Conservation (phyloP, 305 asterid species). For the Fraxinus greggii region DNA sequence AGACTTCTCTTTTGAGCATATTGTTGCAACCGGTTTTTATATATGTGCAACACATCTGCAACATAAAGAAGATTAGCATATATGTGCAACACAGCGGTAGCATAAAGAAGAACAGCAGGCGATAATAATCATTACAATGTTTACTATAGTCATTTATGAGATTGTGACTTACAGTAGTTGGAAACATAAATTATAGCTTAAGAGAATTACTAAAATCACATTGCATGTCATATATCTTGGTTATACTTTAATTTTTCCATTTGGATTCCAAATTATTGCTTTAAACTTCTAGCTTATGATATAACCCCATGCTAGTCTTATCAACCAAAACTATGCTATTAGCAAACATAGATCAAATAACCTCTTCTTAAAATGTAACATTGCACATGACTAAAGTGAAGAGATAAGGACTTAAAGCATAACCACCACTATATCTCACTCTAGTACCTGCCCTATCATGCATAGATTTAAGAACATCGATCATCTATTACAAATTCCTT, state of each 20-base stretch:
- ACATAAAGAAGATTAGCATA: constrained; percentile 27
- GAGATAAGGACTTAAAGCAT: neutral
- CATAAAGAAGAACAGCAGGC: constrained; percentile 9
- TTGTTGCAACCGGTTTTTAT: constrained; percentile 71
- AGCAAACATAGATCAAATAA: neutral
- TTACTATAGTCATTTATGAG: neutral
- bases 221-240: neutral
- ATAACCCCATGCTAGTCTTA: neutral
- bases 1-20: constrained; percentile 56
- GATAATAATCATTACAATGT: neutral
- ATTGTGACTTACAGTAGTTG: neutral
- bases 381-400: neutral
- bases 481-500: neutral
- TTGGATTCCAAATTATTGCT: neutral
- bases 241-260: neutral
- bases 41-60: constrained; percentile 48
- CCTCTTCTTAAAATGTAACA: neutral
- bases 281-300: neutral
- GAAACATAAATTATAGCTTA: neutral
- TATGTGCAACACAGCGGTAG: constrained; percentile 41
- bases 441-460: neutral
- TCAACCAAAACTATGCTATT: neutral
- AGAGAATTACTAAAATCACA: neutral
- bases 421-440: neutral
- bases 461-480: neutral